These are phyloP conservation scores for Exophiala bonariae DNA, from an alignment of 2,329 filamentous ascomycete genomes.

Conservation along the genomic window DNA sequence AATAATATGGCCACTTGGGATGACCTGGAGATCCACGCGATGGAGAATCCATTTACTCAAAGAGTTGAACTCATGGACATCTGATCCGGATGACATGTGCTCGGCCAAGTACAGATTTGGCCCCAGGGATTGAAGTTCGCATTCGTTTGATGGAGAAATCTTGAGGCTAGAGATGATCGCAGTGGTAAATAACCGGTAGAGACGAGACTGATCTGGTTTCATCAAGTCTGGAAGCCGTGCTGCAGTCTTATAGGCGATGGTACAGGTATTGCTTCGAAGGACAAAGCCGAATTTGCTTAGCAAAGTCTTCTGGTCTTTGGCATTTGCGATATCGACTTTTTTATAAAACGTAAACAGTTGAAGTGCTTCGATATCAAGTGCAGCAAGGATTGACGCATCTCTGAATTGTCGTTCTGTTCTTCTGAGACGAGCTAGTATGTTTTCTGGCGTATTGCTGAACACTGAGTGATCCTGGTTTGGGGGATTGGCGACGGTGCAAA, in stretches of 20 bases:
- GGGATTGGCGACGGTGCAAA: constrained; percentile 26
- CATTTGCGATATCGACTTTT: constrained; percentile 26
- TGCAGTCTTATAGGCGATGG: constrained; percentile 28
- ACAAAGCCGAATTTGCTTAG: constrained; percentile 26
- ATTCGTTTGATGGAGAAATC: constrained; percentile 14
- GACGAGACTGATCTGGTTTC: constrained; percentile 23
- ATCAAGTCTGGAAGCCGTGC: constrained; percentile 26
- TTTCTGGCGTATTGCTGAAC: constrained; percentile 9
- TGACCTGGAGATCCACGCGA: constrained; percentile 24
- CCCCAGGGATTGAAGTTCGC: constrained; percentile 15
- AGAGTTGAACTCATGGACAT: constrained; percentile 3
- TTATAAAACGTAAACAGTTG: constrained; percentile 30
- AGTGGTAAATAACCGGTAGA: constrained; percentile 25
- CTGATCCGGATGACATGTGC: not conserved
- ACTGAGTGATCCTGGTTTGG: constrained; percentile 15
- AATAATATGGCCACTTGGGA: constrained; percentile 24
- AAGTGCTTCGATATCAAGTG: constrained; percentile 21
- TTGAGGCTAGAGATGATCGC: constrained; percentile 27
- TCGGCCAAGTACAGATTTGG: constrained; percentile 21
- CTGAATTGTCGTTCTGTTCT: constrained; percentile 27
- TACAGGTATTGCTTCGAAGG: constrained; percentile 26
- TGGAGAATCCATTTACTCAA: constrained; percentile 14
- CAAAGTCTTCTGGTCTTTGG: constrained; percentile 26
- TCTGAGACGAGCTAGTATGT: constrained; percentile 22
- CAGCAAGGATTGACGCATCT: constrained; percentile 26